Percentiles rank a stretch among this genome's conserved stretches.
Evolutionary conservation across 495 filamentous ascomycete genomes (phyloP).

Genomic region (Bombardia bombarda): DNA sequence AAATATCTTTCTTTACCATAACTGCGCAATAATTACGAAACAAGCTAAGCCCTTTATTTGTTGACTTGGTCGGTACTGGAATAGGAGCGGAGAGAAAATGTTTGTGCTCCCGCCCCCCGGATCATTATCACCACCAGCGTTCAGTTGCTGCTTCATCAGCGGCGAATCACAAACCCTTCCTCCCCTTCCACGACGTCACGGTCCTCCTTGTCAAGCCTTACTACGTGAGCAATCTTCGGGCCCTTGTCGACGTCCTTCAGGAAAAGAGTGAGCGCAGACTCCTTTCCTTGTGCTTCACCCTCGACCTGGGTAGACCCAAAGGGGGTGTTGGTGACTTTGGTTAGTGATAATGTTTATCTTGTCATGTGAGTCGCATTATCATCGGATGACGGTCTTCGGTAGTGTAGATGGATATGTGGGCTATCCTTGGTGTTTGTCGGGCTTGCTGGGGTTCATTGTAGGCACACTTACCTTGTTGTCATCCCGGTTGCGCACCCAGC

Average conservation of each 20-base stretch:
- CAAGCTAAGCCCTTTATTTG: neutral
- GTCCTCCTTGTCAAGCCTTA: conserved; percentile 61
- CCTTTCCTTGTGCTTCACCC: conserved; percentile 77
- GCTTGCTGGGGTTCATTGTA: neutral
- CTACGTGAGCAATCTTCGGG: conserved; percentile 57
- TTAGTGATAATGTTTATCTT: no score
- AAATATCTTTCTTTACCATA: neutral
- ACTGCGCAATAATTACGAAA: neutral
- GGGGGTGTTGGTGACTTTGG: no score
- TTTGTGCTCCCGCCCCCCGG: no score
- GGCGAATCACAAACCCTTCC: conserved; percentile 49
- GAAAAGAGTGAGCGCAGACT: conserved; percentile 55
- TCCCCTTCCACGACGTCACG: conserved; percentile 57
- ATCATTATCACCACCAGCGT: no score
- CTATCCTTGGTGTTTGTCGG: no score
- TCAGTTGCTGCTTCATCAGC: conserved; percentile 17
- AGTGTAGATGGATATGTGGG: no score
- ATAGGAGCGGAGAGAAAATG: no score
- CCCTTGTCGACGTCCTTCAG: conserved; percentile 71
- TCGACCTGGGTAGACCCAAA: no score
- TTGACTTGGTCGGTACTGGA: neutral
- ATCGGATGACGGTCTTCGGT: no score
- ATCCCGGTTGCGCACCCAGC: conserved; percentile 70
- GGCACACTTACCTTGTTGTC: conserved; percentile 53
- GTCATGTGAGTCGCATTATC: no score